Conservation (phyloP, 225 moss, liverwort and hornwort species). For the Polytrichum formosum region DNA sequence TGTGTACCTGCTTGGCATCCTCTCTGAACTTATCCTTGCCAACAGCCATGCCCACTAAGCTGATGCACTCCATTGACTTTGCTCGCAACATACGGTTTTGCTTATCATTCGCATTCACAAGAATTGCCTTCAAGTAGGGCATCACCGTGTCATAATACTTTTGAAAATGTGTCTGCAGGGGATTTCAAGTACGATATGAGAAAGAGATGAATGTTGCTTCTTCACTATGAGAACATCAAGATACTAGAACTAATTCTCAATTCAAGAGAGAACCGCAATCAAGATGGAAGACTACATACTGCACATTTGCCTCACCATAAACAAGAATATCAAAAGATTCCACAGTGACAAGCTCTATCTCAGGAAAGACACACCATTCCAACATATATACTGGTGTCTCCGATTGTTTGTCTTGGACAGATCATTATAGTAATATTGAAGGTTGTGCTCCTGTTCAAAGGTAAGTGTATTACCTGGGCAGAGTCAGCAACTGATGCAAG, state of each 20-base stretch:
- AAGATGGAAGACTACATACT: no score
- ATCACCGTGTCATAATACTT: conserved; percentile 97
- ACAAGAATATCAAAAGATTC: no score
- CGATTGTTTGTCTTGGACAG: no score
- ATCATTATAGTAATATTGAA: no score
- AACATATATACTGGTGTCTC: no score
- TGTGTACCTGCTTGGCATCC: conserved; percentile 87
- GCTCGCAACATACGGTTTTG: conserved; percentile 94
- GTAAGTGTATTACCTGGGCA: conserved; percentile 62
- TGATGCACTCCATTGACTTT: conserved; percentile 99
- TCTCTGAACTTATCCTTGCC: conserved; percentile 98
- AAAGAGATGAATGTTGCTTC: neutral
- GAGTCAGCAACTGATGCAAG: conserved; percentile 98
- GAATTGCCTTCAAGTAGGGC: conserved; percentile 88
- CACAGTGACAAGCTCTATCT: no score
- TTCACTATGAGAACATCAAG: no score
- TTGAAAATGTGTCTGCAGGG: conserved; percentile 76
- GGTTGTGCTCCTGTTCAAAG: no score
- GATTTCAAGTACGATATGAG: neutral
- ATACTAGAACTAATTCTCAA: no score
- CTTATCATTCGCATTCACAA: conserved; percentile 92
- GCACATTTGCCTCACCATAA: no score
- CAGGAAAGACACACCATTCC: no score
- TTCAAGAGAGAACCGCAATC: no score
- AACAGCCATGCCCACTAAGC: conserved; percentile 99